Conservation (phyloP, 352 stramenopile species). For the Blastocystis sp. region DNA sequence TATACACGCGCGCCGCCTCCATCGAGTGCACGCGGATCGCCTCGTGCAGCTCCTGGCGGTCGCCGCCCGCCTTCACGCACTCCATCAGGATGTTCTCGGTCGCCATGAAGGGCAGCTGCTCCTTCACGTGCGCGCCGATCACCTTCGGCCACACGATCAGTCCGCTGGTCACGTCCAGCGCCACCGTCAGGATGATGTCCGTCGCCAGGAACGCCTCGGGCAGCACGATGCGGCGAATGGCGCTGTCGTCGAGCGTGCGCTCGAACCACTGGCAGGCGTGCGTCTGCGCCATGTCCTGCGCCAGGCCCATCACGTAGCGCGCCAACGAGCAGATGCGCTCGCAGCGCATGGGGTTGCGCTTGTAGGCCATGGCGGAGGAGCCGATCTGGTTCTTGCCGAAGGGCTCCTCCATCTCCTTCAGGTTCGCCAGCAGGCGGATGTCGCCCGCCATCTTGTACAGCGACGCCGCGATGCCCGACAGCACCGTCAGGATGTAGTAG, state of each 20-base stretch:
- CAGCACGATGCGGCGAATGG: slow-evolving; percentile 93
- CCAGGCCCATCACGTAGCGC: slow-evolving; percentile 95
- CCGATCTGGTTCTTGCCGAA: slow-evolving; percentile 91
- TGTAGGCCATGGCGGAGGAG: slow-evolving; percentile 97
- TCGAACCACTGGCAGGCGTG: slow-evolving; percentile 97
- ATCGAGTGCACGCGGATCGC: slow-evolving; percentile 96
- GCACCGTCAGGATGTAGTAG: slow-evolving; percentile 86
- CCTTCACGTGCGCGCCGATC: slow-evolving; percentile 92
- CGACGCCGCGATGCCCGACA: slow-evolving; percentile 92
- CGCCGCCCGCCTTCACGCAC: slow-evolving; percentile 93
- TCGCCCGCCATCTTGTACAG: slow-evolving; percentile 99
- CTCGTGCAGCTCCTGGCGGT: slow-evolving; percentile 94
- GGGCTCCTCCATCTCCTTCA: slow-evolving; percentile 96
- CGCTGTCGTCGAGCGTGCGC: slow-evolving; percentile 95
- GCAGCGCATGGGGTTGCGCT: slow-evolving; percentile 97
- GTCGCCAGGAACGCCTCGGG: slow-evolving; percentile 93
- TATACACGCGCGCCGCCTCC: slow-evolving; percentile 92
- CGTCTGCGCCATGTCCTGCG: slow-evolving; percentile 90
- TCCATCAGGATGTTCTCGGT: slow-evolving; percentile 99
- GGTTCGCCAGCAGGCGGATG: slow-evolving; percentile 95
- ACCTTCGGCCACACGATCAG: slow-evolving; percentile 91
- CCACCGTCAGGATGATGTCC: slow-evolving; percentile 94
- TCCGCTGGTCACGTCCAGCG: slow-evolving; percentile 92
- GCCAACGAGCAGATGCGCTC: slow-evolving; percentile 94
- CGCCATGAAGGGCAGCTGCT: slow-evolving; percentile 97